Base-by-base conservation (phyloP, 2,329 filamentous ascomycete genomes). In the Fusarium torreyae region DNA sequence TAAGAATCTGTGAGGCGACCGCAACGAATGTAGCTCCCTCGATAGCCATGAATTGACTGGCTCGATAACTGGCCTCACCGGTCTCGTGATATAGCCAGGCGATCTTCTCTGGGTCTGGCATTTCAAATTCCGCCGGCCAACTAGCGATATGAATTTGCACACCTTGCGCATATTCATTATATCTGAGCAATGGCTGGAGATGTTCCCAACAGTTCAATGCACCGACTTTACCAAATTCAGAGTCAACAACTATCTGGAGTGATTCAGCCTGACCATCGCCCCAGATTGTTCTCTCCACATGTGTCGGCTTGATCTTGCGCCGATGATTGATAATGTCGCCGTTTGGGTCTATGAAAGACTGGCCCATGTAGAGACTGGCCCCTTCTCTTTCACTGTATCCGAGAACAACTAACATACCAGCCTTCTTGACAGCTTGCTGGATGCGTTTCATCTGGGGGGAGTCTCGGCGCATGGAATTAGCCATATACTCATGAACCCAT, bases 401-500 rank as follows among this genome's bases (percentile, higher is more conserved):
- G 3, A 54, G 51, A 14, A 54, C 42, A 11, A 54, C 42, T 7
- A 54, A 15, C 42, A 54, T 54, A 1, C 51, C 42, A 1, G 31
- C 51, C 18, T 49, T 54, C 42, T 54, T 54, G n/a, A 36, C 42
- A 5, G 51, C 51, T 36, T 49, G 28, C 9, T 36, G 51, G 13
- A 38, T 54, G 7, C 51, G 42, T 9, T 20, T 54, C 51, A 54
- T 54, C 2, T 54, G 42, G 17, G n/a, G 31, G 2, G 42, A 54
- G 22, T 54, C 42, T n/a, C 42, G 14, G 2, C 51, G 51, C 31
- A 54, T 54, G 1, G 51, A 49, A 34, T 49, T 54, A 7, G 20
- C 51, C 51, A 54, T 54, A n/a, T 54, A 54, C 18, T 54, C 42
- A 15, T 54, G 51, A 14, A 54, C 14, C 51, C 51, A 54, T 4